A percentile compares a stretch with the other conserved stretches of the same genome.
phyloP scores from a whole-genome alignment of 768 basidiomycete species.

The Serendipita indica region DNA sequence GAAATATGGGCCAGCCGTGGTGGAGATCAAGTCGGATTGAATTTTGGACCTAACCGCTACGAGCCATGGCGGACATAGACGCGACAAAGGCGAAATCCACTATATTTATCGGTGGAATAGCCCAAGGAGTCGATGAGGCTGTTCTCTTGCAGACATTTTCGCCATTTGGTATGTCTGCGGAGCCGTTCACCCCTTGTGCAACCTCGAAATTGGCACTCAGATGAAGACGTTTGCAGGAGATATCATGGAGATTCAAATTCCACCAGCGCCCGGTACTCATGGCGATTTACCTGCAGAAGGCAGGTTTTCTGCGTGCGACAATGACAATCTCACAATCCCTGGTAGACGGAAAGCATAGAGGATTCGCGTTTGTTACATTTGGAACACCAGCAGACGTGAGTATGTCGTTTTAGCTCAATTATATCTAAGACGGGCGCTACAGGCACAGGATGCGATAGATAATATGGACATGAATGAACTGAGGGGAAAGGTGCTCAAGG shows the following conservation, averaged over 20 bases:
- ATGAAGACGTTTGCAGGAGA: slow-evolving; percentile 42
- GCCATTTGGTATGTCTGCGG: slow-evolving; percentile 55
- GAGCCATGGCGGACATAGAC: slow-evolving; percentile 27
- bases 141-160: slow-evolving; percentile 66
- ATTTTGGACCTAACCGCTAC: no score
- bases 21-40: no score
- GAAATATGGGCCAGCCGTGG: no score
- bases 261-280: slow-evolving; percentile 59
- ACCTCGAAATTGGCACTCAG: neutral
- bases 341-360: slow-evolving; percentile 68
- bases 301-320: slow-evolving; percentile 20
- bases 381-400: slow-evolving; percentile 51
- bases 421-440: neutral
- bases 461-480: slow-evolving; percentile 96
- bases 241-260: slow-evolving; percentile 82
- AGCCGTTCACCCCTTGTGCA: slow-evolving; percentile 10
- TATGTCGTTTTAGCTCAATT: neutral
- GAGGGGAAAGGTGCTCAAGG: slow-evolving; percentile 59
- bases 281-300: slow-evolving; percentile 37
- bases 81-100: slow-evolving; percentile 77
- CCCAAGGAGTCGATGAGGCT: slow-evolving; percentile 69
- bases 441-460: slow-evolving; percentile 84
- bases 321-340: slow-evolving; percentile 5
- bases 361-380: slow-evolving; percentile 88
- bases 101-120: slow-evolving; percentile 69